A percentile compares a stretch with the other conserved stretches of the same genome.
These are phyloP conservation scores for Microascus cirrosus DNA, from an alignment of 2,329 filamentous ascomycete species.

Conservation along the genomic window DNA sequence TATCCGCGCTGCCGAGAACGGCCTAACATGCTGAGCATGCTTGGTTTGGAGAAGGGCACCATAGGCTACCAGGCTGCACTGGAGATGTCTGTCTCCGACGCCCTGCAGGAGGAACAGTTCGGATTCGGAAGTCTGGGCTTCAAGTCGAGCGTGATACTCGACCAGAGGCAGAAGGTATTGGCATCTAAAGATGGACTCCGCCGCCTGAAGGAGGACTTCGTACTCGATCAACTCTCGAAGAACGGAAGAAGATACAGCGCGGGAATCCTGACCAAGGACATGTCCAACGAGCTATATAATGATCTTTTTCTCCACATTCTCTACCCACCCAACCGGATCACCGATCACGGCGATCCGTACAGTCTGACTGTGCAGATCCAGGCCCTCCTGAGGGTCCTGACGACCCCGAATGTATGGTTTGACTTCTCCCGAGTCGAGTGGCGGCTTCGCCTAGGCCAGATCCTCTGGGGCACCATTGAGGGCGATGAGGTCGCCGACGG, in stretches of 20 bases:
- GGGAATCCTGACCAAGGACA: constrained; percentile 35
- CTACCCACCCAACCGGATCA: constrained; percentile 42
- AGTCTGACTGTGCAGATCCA: constrained; percentile 61
- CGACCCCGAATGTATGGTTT: constrained; percentile 57
- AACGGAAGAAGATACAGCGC: constrained; percentile 45
- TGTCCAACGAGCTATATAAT: constrained; percentile 41
- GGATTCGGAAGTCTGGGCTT: constrained; percentile 45
- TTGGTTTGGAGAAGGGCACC: constrained; percentile 60
- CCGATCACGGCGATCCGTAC: constrained; percentile 47
- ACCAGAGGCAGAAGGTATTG: constrained; percentile 46
- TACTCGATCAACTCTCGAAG: constrained; percentile 47
- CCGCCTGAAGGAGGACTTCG: constrained; percentile 42
- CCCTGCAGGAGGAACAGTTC: constrained; percentile 50
- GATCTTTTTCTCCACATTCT: constrained; percentile 51
- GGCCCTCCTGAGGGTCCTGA: constrained; percentile 54
- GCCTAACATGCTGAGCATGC: constrained; percentile 63
- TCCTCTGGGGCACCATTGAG: constrained; percentile 50
- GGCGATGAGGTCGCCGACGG: constrained; percentile 43
- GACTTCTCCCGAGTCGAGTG: constrained; percentile 67
- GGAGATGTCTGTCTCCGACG: constrained; percentile 53
- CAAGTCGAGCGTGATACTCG: constrained; percentile 41
- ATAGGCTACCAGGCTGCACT: constrained; percentile 59
- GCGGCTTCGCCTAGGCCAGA: constrained; percentile 61
- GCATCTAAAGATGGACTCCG: constrained; percentile 41
- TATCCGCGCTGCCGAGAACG: constrained; percentile 48